These are phyloP conservation scores for Solanum habrochaites DNA, from an alignment of 257 asterid genomes.

Conservation along the genomic window DNA sequence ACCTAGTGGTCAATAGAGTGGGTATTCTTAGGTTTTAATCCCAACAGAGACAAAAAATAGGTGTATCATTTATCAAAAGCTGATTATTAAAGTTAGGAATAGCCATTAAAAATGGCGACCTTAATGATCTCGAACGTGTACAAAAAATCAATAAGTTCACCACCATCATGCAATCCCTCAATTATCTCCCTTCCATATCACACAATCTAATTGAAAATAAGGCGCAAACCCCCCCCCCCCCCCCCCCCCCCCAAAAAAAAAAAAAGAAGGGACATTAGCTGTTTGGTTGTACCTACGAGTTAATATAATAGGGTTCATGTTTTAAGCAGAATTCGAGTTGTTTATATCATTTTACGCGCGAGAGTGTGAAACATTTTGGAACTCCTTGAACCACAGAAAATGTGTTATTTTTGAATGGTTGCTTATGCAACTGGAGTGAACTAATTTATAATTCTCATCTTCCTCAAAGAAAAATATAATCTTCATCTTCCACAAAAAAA, in stretches of 20 bases:
- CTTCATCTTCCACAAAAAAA: background rate
- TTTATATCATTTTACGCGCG: background rate
- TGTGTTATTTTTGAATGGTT: background rate
- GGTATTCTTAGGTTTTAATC: background rate
- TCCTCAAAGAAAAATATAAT: background rate
- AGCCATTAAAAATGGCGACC: background rate
- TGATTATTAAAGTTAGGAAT: background rate
- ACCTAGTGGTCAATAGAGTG: background rate
- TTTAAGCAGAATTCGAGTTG: background rate
- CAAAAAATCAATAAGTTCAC: background rate
- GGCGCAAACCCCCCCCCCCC: too few relatives aligned
- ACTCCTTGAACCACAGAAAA: background rate
- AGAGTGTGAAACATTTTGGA: background rate
- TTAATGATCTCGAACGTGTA: background rate
- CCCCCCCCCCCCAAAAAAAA: accelerated
- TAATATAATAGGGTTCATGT: background rate
- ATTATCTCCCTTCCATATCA: background rate
- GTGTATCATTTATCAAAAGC: background rate
- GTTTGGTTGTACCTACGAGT: background rate
- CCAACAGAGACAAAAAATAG: background rate
- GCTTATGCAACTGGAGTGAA: background rate
- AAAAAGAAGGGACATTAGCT: background rate
- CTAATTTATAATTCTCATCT: background rate
- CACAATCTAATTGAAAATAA: background rate
- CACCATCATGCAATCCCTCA: background rate